Evolutionary conservation across 371 early-diverging fungal species (phyloP).

Genomic region (Mucor indicus): DNA sequence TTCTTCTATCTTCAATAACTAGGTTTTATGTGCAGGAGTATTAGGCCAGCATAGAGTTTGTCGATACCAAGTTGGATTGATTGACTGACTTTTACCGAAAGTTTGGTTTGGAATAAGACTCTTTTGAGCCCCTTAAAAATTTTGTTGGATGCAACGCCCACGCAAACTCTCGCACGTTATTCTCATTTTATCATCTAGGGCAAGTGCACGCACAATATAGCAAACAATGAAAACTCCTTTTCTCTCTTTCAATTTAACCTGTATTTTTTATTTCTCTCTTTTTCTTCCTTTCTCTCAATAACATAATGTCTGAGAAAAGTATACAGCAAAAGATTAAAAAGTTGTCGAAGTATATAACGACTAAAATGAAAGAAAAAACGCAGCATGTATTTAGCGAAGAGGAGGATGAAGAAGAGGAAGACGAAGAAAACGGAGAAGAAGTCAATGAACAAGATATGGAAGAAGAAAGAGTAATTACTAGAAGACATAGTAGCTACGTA

Average conservation of each 20-base stretch:
- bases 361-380: slow-evolving; percentile 3
- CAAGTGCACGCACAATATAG: too few species aligned
- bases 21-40: too few species aligned
- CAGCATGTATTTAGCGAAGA: background rate
- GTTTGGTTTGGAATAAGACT: too few species aligned
- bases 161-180: background rate
- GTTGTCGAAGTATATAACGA: slow-evolving; percentile 4
- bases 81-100: too few species aligned
- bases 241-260: too few species aligned
- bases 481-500: slow-evolving; percentile 12
- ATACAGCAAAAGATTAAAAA: slow-evolving; percentile 6
- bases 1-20: too few species aligned
- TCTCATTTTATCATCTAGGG: background rate
- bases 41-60: too few species aligned
- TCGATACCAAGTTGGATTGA: too few species aligned
- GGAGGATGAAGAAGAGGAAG: background rate
- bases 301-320: slow-evolving; percentile 1
- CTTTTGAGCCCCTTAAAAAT: too few species aligned
- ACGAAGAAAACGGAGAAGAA: background rate
- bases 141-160: too few species aligned
- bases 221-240: too few species aligned
- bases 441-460: background rate
- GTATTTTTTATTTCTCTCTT: background rate
- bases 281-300: slow-evolving; percentile 2
- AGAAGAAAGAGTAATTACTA: background rate